Percentiles rank a stretch among this genome's conserved stretches.
phyloP scores from a whole-genome alignment of 208 protist species.

The Histomonas meleagridis region DNA sequence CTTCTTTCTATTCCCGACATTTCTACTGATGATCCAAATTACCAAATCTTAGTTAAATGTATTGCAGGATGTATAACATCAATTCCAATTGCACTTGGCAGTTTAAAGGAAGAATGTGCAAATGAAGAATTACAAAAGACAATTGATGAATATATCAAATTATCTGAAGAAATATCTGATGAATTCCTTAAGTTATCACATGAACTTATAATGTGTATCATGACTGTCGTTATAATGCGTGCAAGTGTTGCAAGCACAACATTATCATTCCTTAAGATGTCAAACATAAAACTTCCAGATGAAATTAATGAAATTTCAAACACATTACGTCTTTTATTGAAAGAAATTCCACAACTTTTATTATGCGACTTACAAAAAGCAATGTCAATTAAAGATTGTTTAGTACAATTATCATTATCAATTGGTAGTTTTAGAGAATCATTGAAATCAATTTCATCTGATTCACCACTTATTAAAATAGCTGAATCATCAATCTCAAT shows the following conservation, averaged over 20 bases:
- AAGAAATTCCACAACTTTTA: neutral
- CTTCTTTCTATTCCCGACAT: neutral
- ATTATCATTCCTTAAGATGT: neutral
- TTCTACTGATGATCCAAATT: neutral
- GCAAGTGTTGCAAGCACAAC: neutral
- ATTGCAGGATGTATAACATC: neutral
- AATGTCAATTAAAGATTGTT: neutral
- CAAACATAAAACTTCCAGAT: neutral
- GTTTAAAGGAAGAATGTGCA: neutral
- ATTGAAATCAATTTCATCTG: neutral
- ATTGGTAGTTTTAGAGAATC: neutral
- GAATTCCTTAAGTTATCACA: neutral
- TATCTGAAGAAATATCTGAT: neutral
- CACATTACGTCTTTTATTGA: neutral
- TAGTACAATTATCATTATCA: neutral
- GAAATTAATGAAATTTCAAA: neutral
- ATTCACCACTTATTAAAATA: neutral
- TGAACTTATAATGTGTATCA: neutral
- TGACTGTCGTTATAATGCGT: neutral
- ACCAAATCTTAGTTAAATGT: neutral
- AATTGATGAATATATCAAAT: neutral
- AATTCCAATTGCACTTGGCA: neutral
- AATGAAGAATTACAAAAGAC: neutral
- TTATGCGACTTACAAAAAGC: neutral
- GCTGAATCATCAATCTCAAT: neutral